Conservation (phyloP, 169 alveolate species). For the Eimeria brunetti region DNA sequence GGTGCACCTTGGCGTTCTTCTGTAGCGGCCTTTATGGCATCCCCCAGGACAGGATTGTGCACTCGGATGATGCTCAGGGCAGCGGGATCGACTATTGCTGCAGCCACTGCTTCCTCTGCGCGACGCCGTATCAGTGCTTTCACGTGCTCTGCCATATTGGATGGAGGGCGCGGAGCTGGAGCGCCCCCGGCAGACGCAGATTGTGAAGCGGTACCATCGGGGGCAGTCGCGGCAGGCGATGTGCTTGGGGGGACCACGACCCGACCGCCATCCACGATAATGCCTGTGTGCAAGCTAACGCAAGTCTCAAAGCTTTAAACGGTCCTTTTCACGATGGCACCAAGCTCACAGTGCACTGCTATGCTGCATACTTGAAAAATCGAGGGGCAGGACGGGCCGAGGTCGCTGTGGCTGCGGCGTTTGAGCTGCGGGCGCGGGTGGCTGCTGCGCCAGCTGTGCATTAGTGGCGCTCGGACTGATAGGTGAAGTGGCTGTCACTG, state of each 20-base stretch:
- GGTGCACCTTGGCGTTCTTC: not conserved
- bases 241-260: conserved; percentile 9
- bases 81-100: conserved; percentile 31
- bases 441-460: conserved; percentile 17
- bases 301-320: not conserved
- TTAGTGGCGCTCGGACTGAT: not conserved
- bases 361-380: conserved; percentile 44
- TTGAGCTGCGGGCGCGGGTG: not conserved
- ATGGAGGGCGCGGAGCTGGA: not conserved
- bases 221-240: conserved; percentile 2
- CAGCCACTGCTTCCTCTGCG: conserved; percentile 58
- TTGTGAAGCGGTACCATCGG: not conserved
- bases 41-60: conserved; percentile 41
- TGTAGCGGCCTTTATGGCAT: conserved; percentile 40
- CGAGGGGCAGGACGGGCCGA: conserved; percentile 4
- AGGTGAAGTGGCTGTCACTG: conserved; percentile 34
- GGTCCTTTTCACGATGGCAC: not conserved
- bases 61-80: conserved; percentile 31
- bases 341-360: not conserved
- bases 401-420: conserved; percentile 16
- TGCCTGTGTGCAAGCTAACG: conserved; percentile 17
- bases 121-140: conserved; percentile 34
- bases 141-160: not conserved
- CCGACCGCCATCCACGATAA: conserved; percentile 59
- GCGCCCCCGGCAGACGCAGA: not conserved